phyloP scores from a whole-genome alignment of 805 yeast genomes.

The Wickerhamomyces strasburgensis region DNA sequence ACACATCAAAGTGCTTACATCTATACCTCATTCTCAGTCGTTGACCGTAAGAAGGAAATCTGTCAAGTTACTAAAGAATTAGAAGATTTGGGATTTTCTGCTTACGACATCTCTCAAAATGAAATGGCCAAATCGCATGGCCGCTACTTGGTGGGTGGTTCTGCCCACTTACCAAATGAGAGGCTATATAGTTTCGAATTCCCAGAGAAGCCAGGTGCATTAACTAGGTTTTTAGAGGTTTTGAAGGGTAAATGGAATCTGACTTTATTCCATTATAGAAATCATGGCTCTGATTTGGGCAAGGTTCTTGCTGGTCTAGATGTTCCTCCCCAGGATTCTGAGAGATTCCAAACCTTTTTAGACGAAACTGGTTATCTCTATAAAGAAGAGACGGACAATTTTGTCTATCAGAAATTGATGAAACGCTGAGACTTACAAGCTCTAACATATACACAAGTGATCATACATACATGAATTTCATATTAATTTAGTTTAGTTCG shows the following conservation, averaged over 20 bases:
- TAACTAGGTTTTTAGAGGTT: slow-evolving; percentile 69
- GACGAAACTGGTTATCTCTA: slow-evolving; percentile 69
- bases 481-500: too few species aligned
- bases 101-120: slow-evolving; percentile 82
- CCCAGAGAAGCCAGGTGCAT: slow-evolving; percentile 97
- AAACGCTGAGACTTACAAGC: slow-evolving; percentile 30
- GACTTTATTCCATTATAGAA: slow-evolving; percentile 92
- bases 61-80: slow-evolving; percentile 55
- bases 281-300: slow-evolving; percentile 94
- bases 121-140: slow-evolving; percentile 97
- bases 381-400: slow-evolving; percentile 77
- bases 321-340: slow-evolving; percentile 68
- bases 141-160: slow-evolving; percentile 93
- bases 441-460: too few species aligned
- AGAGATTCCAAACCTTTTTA: slow-evolving; percentile 63
- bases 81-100: slow-evolving; percentile 61
- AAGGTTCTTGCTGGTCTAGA: slow-evolving; percentile 87
- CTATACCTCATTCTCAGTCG: slow-evolving; percentile 83
- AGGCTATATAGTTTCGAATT: slow-evolving; percentile 81
- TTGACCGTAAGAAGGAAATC: slow-evolving; percentile 70
- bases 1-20: slow-evolving; percentile 56
- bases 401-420: slow-evolving; percentile 79
- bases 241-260: slow-evolving; percentile 83
- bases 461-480: too few species aligned
- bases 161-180: slow-evolving; percentile 67